Percentiles rank a stretch among this genome's conserved stretches.
phyloP scores from a whole-genome alignment of 306 rosid genomes.

The Crotalaria pallida region DNA sequence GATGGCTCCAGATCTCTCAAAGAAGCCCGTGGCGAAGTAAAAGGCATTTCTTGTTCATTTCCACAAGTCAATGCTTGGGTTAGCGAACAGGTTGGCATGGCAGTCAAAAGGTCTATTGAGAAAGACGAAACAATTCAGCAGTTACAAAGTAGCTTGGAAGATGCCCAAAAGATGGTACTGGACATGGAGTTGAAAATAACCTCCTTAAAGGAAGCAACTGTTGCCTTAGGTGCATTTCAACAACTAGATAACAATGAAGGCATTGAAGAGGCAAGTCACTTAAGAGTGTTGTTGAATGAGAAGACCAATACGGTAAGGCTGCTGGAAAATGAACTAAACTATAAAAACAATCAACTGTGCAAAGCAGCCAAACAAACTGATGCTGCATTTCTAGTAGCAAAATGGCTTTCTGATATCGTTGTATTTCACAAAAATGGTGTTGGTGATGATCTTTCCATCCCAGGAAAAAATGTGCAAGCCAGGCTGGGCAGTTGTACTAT shows the following conservation, averaged over 20 bases:
- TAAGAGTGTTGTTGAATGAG: constrained; percentile 41
- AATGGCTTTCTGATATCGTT: constrained; percentile 52
- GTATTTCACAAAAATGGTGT: constrained; percentile 25
- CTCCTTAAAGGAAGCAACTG: constrained; percentile 73
- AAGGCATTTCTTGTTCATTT: constrained; percentile 65
- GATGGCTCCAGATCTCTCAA: constrained; percentile 88
- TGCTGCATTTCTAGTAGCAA: constrained; percentile 47
- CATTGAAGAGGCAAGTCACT: constrained; percentile 32
- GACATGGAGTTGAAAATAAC: constrained; percentile 72
- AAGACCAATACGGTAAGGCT: constrained; percentile 38
- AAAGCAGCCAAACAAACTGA: constrained; percentile 46
- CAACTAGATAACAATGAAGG: constrained; percentile 35
- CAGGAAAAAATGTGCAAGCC: constrained; percentile 27
- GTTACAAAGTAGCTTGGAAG: constrained; percentile 69
- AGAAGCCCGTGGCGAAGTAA: constrained; percentile 73
- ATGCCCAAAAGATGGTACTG: constrained; percentile 56
- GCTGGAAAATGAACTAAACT: constrained; percentile 39
- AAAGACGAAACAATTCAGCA: constrained; percentile 82
- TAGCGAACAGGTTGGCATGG: constrained; percentile 61
- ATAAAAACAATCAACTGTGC: constrained; percentile 36
- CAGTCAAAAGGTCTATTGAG: constrained; percentile 63
- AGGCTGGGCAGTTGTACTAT: constrained; percentile 20
- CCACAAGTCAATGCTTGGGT: constrained; percentile 55
- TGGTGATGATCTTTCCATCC: constrained; percentile 23
- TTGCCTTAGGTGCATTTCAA: constrained; percentile 57